phyloP scores from a whole-genome alignment of 1,284 basidiomycete genomes.

The Trametes sp. region DNA sequence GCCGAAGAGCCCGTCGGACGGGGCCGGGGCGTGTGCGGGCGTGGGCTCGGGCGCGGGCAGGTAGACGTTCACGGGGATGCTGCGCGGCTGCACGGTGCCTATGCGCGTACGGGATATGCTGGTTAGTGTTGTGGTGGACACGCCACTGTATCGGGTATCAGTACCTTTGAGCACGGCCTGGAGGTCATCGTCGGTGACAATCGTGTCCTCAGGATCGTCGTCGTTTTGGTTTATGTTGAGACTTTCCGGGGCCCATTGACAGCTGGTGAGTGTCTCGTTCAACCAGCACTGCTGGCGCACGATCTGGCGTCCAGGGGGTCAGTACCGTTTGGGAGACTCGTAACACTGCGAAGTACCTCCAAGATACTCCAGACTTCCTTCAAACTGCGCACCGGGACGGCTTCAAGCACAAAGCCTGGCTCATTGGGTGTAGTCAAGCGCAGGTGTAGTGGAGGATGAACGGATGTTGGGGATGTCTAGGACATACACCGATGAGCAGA shows the following conservation, averaged over 20 bases:
- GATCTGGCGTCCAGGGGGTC: conserved; percentile 50
- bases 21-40: conserved; percentile 37
- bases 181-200: conserved; percentile 59
- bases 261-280: conserved; percentile 66
- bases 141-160: no score
- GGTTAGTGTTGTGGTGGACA: neutral
- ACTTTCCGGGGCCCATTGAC: conserved; percentile 66
- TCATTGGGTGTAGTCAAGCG: conserved; percentile 71
- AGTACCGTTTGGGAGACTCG: neutral
- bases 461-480: conserved; percentile 60
- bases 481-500: neutral
- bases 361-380: conserved; percentile 76
- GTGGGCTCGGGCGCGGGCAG: conserved; percentile 46
- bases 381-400: conserved; percentile 71
- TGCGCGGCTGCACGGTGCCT: conserved; percentile 60
- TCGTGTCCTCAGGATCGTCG: conserved; percentile 43
- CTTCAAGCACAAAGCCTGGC: conserved; percentile 73
- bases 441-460: conserved; percentile 73
- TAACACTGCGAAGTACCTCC: conserved; percentile 54
- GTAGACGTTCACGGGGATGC: conserved; percentile 68
- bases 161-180: conserved; percentile 62
- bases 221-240: conserved; percentile 32
- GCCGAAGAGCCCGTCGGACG: conserved; percentile 53
- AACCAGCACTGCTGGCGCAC: conserved; percentile 83
- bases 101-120: neutral